Base-by-base conservation (phyloP, 345 rosid genomes). In the Anastatica hierochuntica region DNA sequence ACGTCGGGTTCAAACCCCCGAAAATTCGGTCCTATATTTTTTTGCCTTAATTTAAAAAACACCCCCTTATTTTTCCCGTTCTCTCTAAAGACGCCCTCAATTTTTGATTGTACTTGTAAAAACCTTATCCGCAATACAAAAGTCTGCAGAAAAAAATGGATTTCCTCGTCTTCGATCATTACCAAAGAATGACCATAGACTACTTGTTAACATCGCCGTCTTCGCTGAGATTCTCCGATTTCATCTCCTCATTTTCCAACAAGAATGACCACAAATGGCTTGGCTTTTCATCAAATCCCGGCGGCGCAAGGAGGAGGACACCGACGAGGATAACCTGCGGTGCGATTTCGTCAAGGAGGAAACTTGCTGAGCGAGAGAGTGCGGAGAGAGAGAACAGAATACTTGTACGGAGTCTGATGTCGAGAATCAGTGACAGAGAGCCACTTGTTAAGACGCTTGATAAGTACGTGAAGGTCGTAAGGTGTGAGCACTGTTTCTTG, bases 401-500 rank as follows among this genome's bases (percentile, higher is more conserved):
- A 44, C 72, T 90, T 43, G 95, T 80, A 21, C 66, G 83, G 67
- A 50, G 45, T 13, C 33, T 90, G 19, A 49, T 84, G 78, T 73
- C 84, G 59, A 77, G 69, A 38, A 78, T 70, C 43, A 56, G 74
- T 39, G 82, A 67, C 8, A 82, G 68, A 53, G 86, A 77, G 62
- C 89, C 95, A 30, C 35, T 86, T 19, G 70, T 78, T 31, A 82
- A 74, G 82, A 83, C 88, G 2, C 76, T 86, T 53, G 75, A 75
- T 49, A 86, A 79, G 69, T 75, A 77, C 56, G 96, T 84, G 9
- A 76, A 72, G 62, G 68, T 78, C 26, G 74, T 86, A 49, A 74
- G 95, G 60, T 72, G 82, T 14, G 84, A 86, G 24, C 96, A 90
- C 62, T 84, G 98, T 58, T 86, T 90, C 51, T 49, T 82, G 50